These are phyloP conservation scores for Fusarium pseudonygamai DNA, from an alignment of 2,329 filamentous ascomycete genomes.

Conservation along the genomic window DNA sequence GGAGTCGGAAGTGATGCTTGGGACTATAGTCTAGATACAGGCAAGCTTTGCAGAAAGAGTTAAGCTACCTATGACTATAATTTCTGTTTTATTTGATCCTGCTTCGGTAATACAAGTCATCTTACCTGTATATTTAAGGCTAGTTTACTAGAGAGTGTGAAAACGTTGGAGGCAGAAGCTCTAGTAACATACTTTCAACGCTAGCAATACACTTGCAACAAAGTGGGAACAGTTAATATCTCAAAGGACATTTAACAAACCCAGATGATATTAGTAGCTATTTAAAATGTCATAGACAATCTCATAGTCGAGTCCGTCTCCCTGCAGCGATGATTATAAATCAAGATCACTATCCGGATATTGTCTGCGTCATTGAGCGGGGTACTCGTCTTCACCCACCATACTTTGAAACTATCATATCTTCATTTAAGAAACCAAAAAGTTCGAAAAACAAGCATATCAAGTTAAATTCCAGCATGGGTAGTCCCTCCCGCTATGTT, in stretches of 20 bases:
- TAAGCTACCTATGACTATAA: neutral
- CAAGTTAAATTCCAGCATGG: neutral
- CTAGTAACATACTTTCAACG: neutral
- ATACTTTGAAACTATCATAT: neutral
- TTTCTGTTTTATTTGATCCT: neutral
- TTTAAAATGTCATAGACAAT: rapidly evolving
- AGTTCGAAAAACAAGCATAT: neutral
- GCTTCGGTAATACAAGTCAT: rapidly evolving
- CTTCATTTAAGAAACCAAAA: neutral
- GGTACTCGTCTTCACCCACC: constrained; percentile 6
- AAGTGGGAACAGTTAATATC: too few species aligned
- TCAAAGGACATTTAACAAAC: neutral
- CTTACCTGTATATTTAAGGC: neutral
- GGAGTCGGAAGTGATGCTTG: neutral
- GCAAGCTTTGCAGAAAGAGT: neutral
- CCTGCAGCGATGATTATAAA: constrained; percentile 29
- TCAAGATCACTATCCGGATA: neutral
- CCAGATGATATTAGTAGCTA: neutral
- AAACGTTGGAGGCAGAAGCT: neutral
- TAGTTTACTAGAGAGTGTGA: neutral
- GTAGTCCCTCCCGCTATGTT: neutral
- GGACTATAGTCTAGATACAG: neutral
- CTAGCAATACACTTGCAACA: neutral
- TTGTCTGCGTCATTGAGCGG: constrained; percentile 33
- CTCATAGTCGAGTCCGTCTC: neutral